phyloP scores from a whole-genome alignment of 495 filamentous ascomycete genomes.

The Annulohypoxylon moriforme region DNA sequence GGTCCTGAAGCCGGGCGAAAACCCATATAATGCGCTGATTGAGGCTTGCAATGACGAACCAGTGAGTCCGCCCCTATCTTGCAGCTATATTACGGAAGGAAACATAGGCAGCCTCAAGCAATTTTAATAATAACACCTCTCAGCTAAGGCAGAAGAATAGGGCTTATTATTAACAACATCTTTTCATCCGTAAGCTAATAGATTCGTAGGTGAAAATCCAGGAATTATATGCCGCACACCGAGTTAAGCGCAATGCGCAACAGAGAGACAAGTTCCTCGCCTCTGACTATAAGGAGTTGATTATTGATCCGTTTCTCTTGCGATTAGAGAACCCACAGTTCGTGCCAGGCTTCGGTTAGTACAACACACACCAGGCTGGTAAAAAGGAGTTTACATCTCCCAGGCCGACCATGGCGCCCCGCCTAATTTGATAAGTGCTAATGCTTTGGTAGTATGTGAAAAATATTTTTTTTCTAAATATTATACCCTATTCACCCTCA shows the following conservation, averaged over 20 bases:
- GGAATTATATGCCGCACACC: slow-evolving; percentile 76
- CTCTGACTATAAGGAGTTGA: slow-evolving; percentile 74
- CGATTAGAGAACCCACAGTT: slow-evolving; percentile 69
- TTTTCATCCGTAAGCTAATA: slow-evolving; percentile 25
- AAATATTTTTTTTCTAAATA: not conserved
- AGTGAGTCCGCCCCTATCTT: slow-evolving; percentile 56
- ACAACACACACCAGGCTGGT: slow-evolving; percentile 5
- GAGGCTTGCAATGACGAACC: slow-evolving; percentile 66
- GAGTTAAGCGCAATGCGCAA: slow-evolving; percentile 74
- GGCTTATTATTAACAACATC: not conserved
- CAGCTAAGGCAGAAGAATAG: not conserved
- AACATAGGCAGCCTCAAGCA: not conserved
- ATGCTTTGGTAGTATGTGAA: slow-evolving; percentile 32
- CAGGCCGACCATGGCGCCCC: not conserved
- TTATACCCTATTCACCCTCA: not conserved
- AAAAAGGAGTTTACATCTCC: not conserved
- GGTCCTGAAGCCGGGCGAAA: slow-evolving; percentile 61
- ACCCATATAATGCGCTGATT: slow-evolving; percentile 84
- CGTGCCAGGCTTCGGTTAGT: slow-evolving; percentile 67
- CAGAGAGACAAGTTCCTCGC: slow-evolving; percentile 76
- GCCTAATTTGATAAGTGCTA: not conserved
- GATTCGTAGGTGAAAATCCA: slow-evolving; percentile 72
- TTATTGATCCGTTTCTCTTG: slow-evolving; percentile 78
- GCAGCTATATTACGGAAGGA: not conserved
- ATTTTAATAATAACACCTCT: not conserved